phyloP scores from a whole-genome alignment of 352 stramenopile species.

The Phytophthora quininea region DNA sequence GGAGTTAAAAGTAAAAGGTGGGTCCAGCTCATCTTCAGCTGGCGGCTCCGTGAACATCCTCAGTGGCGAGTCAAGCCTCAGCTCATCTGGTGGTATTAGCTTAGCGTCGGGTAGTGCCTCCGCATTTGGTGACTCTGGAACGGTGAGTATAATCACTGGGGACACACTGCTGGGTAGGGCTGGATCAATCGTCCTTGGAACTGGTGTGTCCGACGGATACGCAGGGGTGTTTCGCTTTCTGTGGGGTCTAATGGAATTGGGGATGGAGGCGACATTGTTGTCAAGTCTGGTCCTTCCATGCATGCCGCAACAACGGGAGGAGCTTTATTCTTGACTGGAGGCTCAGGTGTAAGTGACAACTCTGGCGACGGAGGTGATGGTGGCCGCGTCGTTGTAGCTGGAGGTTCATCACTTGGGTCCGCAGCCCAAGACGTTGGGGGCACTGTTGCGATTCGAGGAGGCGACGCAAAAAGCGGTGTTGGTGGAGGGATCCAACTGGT shows the following conservation, averaged over 20 bases:
- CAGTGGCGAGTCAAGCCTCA: conserved; percentile 52
- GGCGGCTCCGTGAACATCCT: conserved; percentile 44
- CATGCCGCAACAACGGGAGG: conserved; percentile 60
- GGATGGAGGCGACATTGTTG: conserved; percentile 55
- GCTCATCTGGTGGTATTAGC: conserved; percentile 49
- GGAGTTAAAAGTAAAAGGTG: conserved; percentile 38
- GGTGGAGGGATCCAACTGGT: conserved; percentile 53
- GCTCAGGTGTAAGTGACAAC: conserved; percentile 67
- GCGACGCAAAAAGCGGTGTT: conserved; percentile 52
- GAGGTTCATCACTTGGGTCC: conserved; percentile 57
- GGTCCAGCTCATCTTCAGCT: conserved; percentile 46
- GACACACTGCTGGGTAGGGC: conserved; percentile 36
- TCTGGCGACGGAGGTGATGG: conserved; percentile 77
- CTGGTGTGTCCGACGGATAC: conserved; percentile 43
- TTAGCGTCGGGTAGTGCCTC: conserved; percentile 44
- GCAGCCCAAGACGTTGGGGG: conserved; percentile 64
- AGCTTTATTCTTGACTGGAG: conserved; percentile 48
- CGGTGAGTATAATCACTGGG: conserved; percentile 43
- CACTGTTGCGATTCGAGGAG: conserved; percentile 52
- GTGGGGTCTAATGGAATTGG: conserved; percentile 51
- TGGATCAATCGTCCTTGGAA: conserved; percentile 53
- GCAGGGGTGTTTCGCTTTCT: conserved; percentile 47
- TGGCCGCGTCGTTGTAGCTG: conserved; percentile 50
- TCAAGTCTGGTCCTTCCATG: conserved; percentile 57
- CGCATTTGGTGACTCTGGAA: conserved; percentile 51